A percentile compares a stretch with the other conserved stretches of the same genome.
Evolutionary conservation across 371 early-diverging fungal species (phyloP).

Genomic region (Syncephalastrum sp.): DNA sequence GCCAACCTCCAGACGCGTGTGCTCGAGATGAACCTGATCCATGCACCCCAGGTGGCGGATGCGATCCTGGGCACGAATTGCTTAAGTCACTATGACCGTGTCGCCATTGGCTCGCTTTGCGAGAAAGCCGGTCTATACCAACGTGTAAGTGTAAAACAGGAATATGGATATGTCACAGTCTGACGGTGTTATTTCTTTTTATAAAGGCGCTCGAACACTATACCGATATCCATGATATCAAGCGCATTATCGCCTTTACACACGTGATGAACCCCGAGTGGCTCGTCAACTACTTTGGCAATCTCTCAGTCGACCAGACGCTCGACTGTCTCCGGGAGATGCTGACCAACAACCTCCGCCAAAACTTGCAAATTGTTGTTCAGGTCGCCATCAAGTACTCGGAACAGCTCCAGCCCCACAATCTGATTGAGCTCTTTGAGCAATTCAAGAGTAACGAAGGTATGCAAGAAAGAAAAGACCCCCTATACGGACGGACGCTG

Average conservation of each 20-base stretch:
- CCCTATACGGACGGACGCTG: no score
- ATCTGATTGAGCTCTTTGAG: conserved; percentile 91
- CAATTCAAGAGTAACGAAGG: conserved; percentile 91
- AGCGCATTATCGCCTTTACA: conserved; percentile 92
- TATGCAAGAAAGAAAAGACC: conserved; percentile 26
- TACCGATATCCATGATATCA: conserved; percentile 93
- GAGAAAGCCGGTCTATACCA: conserved; percentile 97
- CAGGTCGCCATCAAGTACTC: conserved; percentile 96
- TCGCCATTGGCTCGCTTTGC: conserved; percentile 88
- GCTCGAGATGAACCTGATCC: conserved; percentile 96
- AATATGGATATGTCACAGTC: conserved; percentile 1
- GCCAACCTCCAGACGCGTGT: conserved; percentile 92
- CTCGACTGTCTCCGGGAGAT: conserved; percentile 93
- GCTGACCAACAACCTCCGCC: conserved; percentile 80
- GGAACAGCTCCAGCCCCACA: conserved; percentile 86
- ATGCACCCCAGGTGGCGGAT: conserved; percentile 98
- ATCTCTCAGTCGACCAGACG: conserved; percentile 90
- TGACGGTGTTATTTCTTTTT: background rate
- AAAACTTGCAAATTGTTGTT: conserved; percentile 93
- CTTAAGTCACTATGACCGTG: conserved; percentile 94
- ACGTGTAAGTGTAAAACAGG: conserved; percentile 49
- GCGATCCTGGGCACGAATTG: conserved; percentile 95
- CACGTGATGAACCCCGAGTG: conserved; percentile 83
- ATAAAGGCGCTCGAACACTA: conserved; percentile 91
- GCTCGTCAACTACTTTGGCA: conserved; percentile 91